Conservation (phyloP, 352 stramenopile species). For the Pythium oligandrum region DNA sequence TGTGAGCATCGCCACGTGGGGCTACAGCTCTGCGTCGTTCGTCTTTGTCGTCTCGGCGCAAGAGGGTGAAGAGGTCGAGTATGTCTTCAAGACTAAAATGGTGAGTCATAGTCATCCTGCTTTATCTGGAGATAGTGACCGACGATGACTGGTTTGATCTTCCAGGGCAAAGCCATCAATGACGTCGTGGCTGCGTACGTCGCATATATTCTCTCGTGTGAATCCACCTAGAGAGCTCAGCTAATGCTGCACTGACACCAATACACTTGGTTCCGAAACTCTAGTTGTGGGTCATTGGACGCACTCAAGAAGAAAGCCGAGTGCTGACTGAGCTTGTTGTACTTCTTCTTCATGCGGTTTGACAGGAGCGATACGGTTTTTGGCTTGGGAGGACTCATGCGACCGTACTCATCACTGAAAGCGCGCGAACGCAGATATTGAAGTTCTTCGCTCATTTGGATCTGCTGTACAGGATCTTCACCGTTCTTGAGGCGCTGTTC, state of each 20-base stretch:
- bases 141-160: not conserved
- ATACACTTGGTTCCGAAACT: constrained; percentile 30
- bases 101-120: constrained; percentile 9
- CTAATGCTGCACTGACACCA: constrained; percentile 62
- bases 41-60: constrained; percentile 62
- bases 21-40: constrained; percentile 74
- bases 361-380: constrained; percentile 35
- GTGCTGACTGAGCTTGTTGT: constrained; percentile 1
- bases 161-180: constrained; percentile 51
- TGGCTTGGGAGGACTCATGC: too few relatives aligned
- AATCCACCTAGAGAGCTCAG: constrained; percentile 22
- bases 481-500: too few relatives aligned
- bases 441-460: too few relatives aligned
- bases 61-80: constrained; percentile 30
- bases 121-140: not conserved
- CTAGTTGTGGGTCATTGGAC: too few relatives aligned
- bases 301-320: too few relatives aligned
- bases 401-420: too few relatives aligned
- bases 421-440: too few relatives aligned
- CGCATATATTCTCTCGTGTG: constrained; percentile 30
- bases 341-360: constrained; percentile 45
- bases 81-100: constrained; percentile 45
- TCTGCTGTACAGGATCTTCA: too few relatives aligned
- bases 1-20: constrained; percentile 68
- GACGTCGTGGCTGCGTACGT: constrained; percentile 51